Conservation (phyloP, 2,329 filamentous ascomycete species). For the Ascochyta rabiei region DNA sequence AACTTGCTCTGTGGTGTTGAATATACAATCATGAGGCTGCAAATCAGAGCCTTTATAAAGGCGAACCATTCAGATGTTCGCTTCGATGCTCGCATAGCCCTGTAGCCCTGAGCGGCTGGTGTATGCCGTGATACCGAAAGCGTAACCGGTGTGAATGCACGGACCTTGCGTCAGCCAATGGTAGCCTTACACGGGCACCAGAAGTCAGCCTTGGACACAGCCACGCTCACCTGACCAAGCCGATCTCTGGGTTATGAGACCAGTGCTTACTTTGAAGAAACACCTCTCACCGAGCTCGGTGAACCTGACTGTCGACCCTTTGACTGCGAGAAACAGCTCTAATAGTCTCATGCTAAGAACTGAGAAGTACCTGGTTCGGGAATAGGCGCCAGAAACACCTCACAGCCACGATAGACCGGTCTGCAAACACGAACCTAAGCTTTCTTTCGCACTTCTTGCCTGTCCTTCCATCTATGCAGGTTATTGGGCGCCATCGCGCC, state of each 20-base stretch:
- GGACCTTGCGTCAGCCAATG: background rate
- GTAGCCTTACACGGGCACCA: background rate
- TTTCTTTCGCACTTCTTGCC: background rate
- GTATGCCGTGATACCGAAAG: constrained; percentile 3
- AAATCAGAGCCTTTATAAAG: constrained; percentile 1
- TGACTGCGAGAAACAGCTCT: background rate
- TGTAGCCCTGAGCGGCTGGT: background rate
- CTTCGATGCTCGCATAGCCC: background rate
- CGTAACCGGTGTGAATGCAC: constrained; percentile 16
- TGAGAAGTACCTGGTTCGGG: background rate
- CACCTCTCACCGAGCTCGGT: background rate
- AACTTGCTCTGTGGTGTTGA: background rate
- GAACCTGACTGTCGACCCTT: background rate
- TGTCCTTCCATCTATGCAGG: background rate
- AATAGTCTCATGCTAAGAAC: background rate
- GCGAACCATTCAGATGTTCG: background rate
- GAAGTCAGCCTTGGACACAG: constrained; percentile 26
- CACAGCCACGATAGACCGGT: background rate
- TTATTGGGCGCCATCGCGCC: background rate
- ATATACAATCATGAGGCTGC: background rate
- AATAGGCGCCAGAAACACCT: background rate
- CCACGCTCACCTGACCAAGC: constrained; percentile 11
- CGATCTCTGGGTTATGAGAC: background rate
- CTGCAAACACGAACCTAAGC: background rate
- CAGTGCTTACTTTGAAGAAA: background rate